These are phyloP conservation scores for Penicillium chermesinum DNA, from an alignment of 495 filamentous ascomycete genomes.

Conservation along the genomic window DNA sequence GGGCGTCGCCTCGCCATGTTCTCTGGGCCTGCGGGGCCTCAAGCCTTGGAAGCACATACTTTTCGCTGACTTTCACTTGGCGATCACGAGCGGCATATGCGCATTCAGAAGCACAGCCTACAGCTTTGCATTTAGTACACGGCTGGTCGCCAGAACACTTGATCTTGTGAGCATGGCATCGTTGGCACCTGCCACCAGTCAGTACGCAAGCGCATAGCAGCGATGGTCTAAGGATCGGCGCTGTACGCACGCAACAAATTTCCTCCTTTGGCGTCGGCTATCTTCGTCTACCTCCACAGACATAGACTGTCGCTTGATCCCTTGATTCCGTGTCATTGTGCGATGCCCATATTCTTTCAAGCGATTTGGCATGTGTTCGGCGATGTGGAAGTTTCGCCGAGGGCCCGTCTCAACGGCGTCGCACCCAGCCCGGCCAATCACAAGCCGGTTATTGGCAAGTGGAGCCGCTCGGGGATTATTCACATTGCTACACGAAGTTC, in stretches of 20 bases:
- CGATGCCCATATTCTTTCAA: slow-evolving; percentile 1
- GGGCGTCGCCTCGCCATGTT: not conserved
- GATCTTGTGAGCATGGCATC: slow-evolving; percentile 45
- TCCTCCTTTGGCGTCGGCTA: slow-evolving; percentile 25
- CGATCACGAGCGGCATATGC: slow-evolving; percentile 36
- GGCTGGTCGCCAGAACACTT: slow-evolving; percentile 43
- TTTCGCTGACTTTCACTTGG: slow-evolving; percentile 43
- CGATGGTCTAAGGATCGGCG: too few species aligned
- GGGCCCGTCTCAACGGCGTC: too few species aligned
- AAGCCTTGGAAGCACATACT: slow-evolving; percentile 20
- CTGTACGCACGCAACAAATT: slow-evolving; percentile 37
- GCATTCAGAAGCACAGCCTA: slow-evolving; percentile 37
- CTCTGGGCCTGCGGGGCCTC: not conserved
- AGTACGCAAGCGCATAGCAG: too few species aligned
- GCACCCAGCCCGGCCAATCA: too few species aligned
- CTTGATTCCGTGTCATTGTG: slow-evolving; percentile 15
- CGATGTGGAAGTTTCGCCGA: not conserved
- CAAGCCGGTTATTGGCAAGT: not conserved
- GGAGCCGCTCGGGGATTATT: too few species aligned
- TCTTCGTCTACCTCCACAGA: slow-evolving; percentile 11
- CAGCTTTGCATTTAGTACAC: slow-evolving; percentile 35
- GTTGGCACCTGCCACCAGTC: slow-evolving; percentile 32
- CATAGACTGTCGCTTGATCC: slow-evolving; percentile 13
- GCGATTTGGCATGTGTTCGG: not conserved
- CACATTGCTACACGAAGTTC: too few species aligned